phyloP scores from a whole-genome alignment of 192 early-diverging fungal species.

The Piromyces sp. region DNA sequence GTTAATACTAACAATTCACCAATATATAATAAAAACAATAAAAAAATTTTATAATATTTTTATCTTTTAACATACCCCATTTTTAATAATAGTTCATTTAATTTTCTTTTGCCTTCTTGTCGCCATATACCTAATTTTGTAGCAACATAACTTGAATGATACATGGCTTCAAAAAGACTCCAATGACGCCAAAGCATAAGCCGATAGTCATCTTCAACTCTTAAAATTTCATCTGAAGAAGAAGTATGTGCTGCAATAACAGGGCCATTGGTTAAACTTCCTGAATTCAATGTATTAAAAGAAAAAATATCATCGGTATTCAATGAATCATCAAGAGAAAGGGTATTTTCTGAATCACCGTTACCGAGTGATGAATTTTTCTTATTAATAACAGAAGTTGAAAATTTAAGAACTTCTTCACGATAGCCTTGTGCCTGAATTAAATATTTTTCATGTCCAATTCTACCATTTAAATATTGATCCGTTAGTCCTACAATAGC shows the following conservation, averaged over 20 bases:
- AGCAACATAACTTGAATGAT: conserved; percentile 70
- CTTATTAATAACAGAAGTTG: conserved; percentile 7
- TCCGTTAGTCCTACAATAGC: conserved; percentile 67
- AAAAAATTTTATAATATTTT: too few relatives aligned
- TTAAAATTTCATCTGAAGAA: conserved; percentile 22
- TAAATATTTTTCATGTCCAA: conserved; percentile 48
- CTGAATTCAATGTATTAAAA: background rate
- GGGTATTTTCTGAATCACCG: background rate
- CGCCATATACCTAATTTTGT: conserved; percentile 79
- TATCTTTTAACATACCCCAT: conserved; percentile 51
- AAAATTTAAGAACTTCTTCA: conserved; percentile 51
- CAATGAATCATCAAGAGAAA: background rate
- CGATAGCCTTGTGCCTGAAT: conserved; percentile 38
- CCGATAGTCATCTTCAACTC: conserved; percentile 56
- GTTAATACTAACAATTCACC: too few relatives aligned
- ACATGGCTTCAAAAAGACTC: conserved; percentile 77
- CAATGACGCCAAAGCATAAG: conserved; percentile 82
- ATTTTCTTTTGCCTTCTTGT: conserved; percentile 53
- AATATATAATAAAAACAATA: too few relatives aligned
- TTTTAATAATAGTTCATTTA: conserved; percentile 71
- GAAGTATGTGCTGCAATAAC: conserved; percentile 13
- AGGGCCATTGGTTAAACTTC: background rate
- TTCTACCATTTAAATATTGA: conserved; percentile 57
- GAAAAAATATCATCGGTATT: background rate
- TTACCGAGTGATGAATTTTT: background rate